phyloP scores from a whole-genome alignment of 257 asterid genomes.

The Cinchona pubescens region DNA sequence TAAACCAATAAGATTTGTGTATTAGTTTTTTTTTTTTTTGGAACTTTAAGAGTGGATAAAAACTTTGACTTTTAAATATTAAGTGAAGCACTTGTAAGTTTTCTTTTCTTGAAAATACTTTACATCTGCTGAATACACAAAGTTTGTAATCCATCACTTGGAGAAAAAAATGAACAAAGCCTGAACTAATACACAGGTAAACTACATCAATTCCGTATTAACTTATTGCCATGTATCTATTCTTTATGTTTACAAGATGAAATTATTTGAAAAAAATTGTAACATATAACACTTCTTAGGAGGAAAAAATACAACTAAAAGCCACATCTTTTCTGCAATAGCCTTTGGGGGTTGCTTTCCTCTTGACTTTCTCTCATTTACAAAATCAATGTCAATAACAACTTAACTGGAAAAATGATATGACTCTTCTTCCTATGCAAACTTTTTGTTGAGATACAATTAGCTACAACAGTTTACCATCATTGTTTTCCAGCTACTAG shows the following conservation, averaged over 20 bases:
- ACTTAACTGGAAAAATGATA: not conserved
- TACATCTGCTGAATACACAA: not conserved
- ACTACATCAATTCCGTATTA: not conserved
- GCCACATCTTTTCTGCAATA: conserved; percentile 18
- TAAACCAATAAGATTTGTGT: not conserved
- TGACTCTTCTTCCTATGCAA: not conserved
- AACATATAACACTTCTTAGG: conserved; percentile 16
- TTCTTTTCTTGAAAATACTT: too few relatives aligned
- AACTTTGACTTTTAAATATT: not conserved
- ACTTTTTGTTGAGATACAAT: not conserved
- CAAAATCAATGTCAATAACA: conserved; percentile 8
- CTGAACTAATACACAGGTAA: not conserved
- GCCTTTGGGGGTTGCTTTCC: conserved; percentile 17
- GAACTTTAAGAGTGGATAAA: not conserved
- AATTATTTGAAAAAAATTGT: conserved; percentile 28
- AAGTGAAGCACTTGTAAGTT: not conserved
- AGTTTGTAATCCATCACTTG: not conserved
- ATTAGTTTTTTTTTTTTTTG: not conserved
- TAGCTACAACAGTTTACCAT: not conserved
- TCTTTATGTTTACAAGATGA: conserved; percentile 28
- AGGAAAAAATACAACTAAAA: conserved; percentile 29
- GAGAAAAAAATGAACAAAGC: not conserved
- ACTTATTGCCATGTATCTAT: conserved; percentile 10
- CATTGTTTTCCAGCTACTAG: conserved; percentile 22
- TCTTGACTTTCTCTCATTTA: conserved; percentile 19